Percentiles rank a stretch among this genome's conserved stretches.
Conservation (phyloP, 2,329 filamentous ascomycete genomes). For the Xylaria sp. region DNA sequence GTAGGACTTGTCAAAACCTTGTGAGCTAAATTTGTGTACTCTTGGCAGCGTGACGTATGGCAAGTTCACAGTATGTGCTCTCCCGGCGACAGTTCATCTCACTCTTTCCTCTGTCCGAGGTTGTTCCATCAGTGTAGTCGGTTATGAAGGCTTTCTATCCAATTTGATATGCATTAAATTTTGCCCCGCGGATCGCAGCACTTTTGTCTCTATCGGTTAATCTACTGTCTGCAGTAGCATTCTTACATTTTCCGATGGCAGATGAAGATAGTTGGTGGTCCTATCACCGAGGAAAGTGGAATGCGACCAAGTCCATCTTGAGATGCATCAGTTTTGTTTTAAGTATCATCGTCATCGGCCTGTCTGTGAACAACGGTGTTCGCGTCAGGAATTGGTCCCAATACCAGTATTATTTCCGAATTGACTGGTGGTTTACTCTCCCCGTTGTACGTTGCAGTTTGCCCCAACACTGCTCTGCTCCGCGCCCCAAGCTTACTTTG, state of each 20-base stretch:
- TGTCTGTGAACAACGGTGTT: constrained; percentile 9
- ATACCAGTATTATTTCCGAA: not conserved
- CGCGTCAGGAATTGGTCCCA: not conserved
- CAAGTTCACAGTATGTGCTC: not conserved
- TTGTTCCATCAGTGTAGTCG: constrained; percentile 1
- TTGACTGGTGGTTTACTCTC: constrained; percentile 22
- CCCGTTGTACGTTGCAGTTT: constrained; percentile 17
- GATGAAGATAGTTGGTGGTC: constrained; percentile 17
- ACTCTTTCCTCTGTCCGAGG: constrained; percentile 8
- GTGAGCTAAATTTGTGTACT: not conserved
- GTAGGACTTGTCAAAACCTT: not conserved
- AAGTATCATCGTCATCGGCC: constrained; percentile 16
- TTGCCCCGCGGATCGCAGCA: constrained; percentile 4
- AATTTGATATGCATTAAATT: constrained; percentile 9
- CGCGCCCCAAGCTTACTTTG: constrained; percentile 4
- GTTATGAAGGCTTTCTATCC: not conserved
- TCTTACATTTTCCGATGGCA: constrained; percentile 21
- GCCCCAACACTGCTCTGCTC: not conserved
- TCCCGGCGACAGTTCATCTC: not conserved
- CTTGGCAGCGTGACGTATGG: constrained; percentile 15
- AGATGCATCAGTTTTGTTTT: constrained; percentile 21
- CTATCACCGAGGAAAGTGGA: constrained; percentile 27
- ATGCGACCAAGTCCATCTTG: constrained; percentile 22
- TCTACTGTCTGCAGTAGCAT: too few species aligned
- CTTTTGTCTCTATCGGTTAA: not conserved